phyloP scores from a whole-genome alignment of 2,329 filamentous ascomycete genomes.

The Ceratocystis albifundus region DNA sequence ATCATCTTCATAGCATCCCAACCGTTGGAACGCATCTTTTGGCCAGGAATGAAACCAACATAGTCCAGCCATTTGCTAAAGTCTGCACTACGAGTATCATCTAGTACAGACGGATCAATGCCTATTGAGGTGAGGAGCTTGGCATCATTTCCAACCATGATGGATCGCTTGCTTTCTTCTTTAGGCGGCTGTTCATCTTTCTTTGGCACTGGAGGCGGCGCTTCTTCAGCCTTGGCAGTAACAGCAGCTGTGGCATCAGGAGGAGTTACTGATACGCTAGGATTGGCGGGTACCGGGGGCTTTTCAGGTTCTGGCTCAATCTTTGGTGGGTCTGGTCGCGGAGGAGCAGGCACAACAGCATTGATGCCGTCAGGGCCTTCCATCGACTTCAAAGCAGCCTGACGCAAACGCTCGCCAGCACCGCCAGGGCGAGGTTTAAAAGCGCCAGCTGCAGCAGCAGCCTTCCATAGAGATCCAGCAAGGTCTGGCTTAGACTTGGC shows the following conservation, averaged over 20 bases:
- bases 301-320: conserved; percentile 29
- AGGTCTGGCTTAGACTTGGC: conserved; percentile 64
- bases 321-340: conserved; percentile 31
- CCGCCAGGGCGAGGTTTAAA: conserved; percentile 87
- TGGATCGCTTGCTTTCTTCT: conserved; percentile 39
- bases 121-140: conserved; percentile 69
- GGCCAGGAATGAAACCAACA: conserved; percentile 74
- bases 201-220: conserved; percentile 28
- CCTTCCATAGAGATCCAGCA: conserved; percentile 67
- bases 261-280: conserved; percentile 22
- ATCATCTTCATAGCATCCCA: conserved; percentile 74
- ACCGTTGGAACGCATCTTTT: conserved; percentile 60
- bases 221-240: conserved; percentile 7
- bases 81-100: conserved; percentile 57
- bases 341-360: conserved; percentile 71
- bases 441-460: conserved; percentile 49
- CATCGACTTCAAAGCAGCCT: conserved; percentile 44
- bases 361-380: conserved; percentile 82
- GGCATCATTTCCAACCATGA: conserved; percentile 60
- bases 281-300: conserved; percentile 26
- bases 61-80: conserved; percentile 75
- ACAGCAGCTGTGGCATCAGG: conserved; percentile 24
- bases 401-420: conserved; percentile 65
- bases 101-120: conserved; percentile 64
- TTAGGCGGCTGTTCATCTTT: conserved; percentile 30